Percentiles rank a stretch among this genome's conserved stretches.
Conservation (phyloP, 306 rosid genomes). For the Glycyrrhiza uralensis region DNA sequence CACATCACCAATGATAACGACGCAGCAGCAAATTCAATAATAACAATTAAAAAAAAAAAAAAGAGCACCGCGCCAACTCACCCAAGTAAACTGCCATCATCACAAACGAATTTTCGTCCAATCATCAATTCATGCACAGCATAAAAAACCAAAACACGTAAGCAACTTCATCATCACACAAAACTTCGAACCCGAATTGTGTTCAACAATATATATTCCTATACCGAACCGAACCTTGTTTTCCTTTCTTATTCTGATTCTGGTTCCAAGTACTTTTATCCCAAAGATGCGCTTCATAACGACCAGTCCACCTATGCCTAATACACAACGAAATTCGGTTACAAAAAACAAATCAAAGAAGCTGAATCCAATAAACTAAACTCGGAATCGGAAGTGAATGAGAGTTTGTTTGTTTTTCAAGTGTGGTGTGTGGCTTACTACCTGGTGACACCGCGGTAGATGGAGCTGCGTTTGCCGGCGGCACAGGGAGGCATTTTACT, state of each 20-base stretch:
- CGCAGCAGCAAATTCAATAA: not conserved
- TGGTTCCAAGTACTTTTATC: conserved; percentile 99
- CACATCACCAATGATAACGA: not conserved
- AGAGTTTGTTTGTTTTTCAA: not conserved
- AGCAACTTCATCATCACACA: conserved; percentile 26
- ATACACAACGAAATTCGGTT: not conserved
- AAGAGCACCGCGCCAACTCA: conserved; percentile 40
- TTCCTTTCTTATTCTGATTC: conserved; percentile 98
- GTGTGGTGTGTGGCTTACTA: conserved; percentile 20
- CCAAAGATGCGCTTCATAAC: conserved; percentile 99
- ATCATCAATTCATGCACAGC: conserved; percentile 42
- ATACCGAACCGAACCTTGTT: conserved; percentile 71
- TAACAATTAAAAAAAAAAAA: not conserved
- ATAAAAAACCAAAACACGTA: conserved; percentile 29
- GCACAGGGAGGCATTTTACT: conserved; percentile 99
- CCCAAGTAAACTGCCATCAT: conserved; percentile 88
- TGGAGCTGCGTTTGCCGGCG: conserved; percentile 96
- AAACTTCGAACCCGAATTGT: not conserved
- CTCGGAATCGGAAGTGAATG: not conserved
- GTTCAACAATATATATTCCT: not conserved
- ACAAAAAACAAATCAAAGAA: not conserved
- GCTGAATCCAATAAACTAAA: not conserved
- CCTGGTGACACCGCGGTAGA: conserved; percentile 98
- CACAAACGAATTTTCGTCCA: conserved; percentile 29
- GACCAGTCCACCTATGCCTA: conserved; percentile 99